These are phyloP conservation scores for Colletotrichum limetticola DNA, from an alignment of 2,329 filamentous ascomycete species.

Conservation along the genomic window DNA sequence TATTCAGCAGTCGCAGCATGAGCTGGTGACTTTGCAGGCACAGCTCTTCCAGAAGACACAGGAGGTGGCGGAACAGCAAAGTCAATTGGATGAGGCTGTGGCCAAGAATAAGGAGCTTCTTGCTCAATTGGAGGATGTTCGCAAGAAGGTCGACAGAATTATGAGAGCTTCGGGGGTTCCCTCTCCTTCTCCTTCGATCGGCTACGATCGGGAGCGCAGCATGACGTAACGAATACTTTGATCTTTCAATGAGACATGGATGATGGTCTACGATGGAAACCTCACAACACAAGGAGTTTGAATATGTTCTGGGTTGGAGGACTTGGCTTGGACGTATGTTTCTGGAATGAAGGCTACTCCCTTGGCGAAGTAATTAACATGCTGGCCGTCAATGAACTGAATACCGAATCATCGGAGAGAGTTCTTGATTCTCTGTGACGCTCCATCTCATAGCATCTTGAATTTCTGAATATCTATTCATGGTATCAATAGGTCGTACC, in stretches of 20 bases:
- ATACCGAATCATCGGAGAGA: no score
- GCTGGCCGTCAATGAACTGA: neutral
- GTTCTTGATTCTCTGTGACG: neutral
- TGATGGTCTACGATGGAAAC: neutral
- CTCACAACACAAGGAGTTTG: neutral
- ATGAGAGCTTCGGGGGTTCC: neutral
- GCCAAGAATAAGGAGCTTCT: neutral
- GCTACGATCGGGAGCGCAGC: no score
- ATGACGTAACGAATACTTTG: accelerated
- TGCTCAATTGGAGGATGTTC: neutral
- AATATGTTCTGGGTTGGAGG: neutral
- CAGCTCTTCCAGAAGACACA: neutral
- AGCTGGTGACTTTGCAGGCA: neutral
- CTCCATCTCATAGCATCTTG: neutral
- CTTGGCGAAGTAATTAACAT: neutral
- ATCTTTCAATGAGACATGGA: neutral
- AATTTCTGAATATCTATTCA: neutral
- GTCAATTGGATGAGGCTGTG: neutral
- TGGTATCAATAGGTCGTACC: no score
- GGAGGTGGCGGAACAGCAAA: neutral
- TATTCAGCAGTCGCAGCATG: neutral
- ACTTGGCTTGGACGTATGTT: neutral
- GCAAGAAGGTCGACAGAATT: neutral
- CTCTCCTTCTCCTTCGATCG: neutral
- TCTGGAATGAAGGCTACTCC: neutral